Evolutionary conservation across 768 basidiomycete species (phyloP), one percentile per base, ranked within the genome.

Genomic region (Mycena metata): DNA sequence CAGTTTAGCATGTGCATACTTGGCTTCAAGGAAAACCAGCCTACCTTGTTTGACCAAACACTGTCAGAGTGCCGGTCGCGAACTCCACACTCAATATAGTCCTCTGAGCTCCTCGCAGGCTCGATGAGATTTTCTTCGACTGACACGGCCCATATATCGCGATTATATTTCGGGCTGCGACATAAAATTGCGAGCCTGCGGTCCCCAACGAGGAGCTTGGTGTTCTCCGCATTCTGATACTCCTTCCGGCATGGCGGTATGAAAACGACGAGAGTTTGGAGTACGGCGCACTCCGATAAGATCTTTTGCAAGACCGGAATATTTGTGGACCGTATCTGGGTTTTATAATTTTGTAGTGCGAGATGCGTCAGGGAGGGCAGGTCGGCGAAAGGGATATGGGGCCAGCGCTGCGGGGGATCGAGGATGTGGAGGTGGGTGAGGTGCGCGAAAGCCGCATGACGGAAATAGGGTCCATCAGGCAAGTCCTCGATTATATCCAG

Each of bases 401-500:
- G 45, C 61, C 70, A 64, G 60, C 58, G n/a, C 16, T 55, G 57
- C 57, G 70, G 36, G 11, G 69, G 50, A 42, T 71, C 70, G 26
- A 71, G 62, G 26, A 71, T 4, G 6, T 71, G 70, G 10, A 71
- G 52, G 35, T 71, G 70, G 2, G 70, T 71, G 36, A 71, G 66
- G 4, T 33, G 50, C n/a, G 68, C 51, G 54, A 69, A 69, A 16
- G 68, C 58, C 43, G 59, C 24, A 24, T 52, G 43, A 12, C 36
- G 12, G 46, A 60, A 51, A 54, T 47, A 60, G 9, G 43, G 13
- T 8, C 41, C 35, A 13, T 58, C 54, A 42, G 36, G 33, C 23
- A 58, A 21, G 4, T 51, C 65, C 51, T 60, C 61, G 56, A 71
- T 26, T 17, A 46, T 60, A 33, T 71, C 66, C 46, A 71, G 47